Percentiles rank a stretch among this genome's conserved stretches.
Conservation (phyloP, 2,329 filamentous ascomycete genomes). For the Pestalotiopsis sp. region DNA sequence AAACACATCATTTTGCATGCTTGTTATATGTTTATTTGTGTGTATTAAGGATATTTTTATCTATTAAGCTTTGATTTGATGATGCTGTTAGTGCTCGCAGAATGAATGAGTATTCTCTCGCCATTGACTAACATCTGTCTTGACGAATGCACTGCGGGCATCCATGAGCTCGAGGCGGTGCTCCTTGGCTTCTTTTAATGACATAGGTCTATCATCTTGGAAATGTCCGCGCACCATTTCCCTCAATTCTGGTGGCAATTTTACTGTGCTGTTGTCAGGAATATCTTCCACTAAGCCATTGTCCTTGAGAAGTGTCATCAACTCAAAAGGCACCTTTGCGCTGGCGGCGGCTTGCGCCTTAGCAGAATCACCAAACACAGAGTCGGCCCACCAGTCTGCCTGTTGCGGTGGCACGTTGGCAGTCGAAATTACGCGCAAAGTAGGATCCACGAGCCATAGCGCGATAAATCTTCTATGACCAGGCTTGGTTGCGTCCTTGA, state of each 20-base stretch:
- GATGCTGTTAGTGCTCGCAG: not conserved
- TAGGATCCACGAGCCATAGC: slow-evolving; percentile 6
- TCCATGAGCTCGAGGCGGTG: not conserved
- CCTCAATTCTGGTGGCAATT: not conserved
- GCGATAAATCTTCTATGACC: not conserved
- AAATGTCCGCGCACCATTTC: not conserved
- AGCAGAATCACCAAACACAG: not conserved
- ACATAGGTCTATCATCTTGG: not conserved
- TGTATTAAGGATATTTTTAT: too few relatives aligned
- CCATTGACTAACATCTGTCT: not conserved
- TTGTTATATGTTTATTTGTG: too few relatives aligned
- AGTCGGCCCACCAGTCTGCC: not conserved
- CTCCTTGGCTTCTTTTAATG: not conserved
- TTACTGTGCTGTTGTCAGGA: not conserved
- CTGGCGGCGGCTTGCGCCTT: not conserved
- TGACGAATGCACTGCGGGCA: not conserved
- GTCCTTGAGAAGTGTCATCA: not conserved
- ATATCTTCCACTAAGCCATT: not conserved
- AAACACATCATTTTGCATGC: too few relatives aligned
- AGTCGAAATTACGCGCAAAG: not conserved
- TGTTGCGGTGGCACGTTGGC: slow-evolving; percentile 12
- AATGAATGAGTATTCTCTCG: not conserved
- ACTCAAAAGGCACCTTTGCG: not conserved
- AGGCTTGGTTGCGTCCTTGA: not conserved
- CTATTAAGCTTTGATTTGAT: too few relatives aligned